phyloP scores from a whole-genome alignment of 176 grass and related monocot genomes.

The Cocos nucifera region DNA sequence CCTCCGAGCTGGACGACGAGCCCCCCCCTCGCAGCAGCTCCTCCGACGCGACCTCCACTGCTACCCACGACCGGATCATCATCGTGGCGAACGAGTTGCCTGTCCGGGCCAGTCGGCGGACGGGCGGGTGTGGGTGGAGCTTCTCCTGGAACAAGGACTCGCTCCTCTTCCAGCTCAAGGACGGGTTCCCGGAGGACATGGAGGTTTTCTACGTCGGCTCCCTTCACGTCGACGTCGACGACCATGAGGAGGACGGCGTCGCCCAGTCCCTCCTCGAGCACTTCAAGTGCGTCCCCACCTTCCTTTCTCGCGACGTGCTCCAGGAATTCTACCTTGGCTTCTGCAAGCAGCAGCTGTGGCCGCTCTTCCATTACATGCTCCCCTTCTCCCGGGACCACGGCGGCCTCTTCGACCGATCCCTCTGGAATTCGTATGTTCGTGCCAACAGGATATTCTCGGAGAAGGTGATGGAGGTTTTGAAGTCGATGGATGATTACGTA shows the following conservation, averaged over 20 bases:
- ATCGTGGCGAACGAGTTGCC: slow-evolving; percentile 56
- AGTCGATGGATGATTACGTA: slow-evolving; percentile 12
- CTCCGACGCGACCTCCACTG: slow-evolving; percentile 42
- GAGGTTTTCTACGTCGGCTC: slow-evolving; percentile 73
- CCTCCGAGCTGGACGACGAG: slow-evolving; percentile 36
- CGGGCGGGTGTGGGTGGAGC: slow-evolving; percentile 40
- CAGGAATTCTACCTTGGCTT: slow-evolving; percentile 57
- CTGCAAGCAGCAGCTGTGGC: slow-evolving; percentile 62
- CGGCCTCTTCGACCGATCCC: slow-evolving; percentile 54
- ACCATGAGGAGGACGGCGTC: slow-evolving; percentile 48
- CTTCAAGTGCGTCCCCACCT: slow-evolving; percentile 59
- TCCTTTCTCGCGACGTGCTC: slow-evolving; percentile 37
- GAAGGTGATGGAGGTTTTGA: slow-evolving; percentile 36
- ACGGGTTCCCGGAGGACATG: slow-evolving; percentile 65
- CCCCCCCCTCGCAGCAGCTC: slow-evolving; percentile 34
- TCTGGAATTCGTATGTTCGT: slow-evolving; percentile 27
- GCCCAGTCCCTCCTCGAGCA: slow-evolving; percentile 50
- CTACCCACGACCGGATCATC: slow-evolving; percentile 46
- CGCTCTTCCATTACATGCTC: slow-evolving; percentile 71
- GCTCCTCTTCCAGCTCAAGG: slow-evolving; percentile 59
- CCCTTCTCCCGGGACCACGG: slow-evolving; percentile 29
- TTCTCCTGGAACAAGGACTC: slow-evolving; percentile 65
- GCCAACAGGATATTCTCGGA: slow-evolving; percentile 17
- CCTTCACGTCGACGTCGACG: slow-evolving; percentile 41
- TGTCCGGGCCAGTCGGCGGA: slow-evolving; percentile 28